Evolutionary conservation across 129 eudicot genomes (phyloP), one percentile per base, ranked within the genome.

Genomic region (Helichrysum umbraculigerum): DNA sequence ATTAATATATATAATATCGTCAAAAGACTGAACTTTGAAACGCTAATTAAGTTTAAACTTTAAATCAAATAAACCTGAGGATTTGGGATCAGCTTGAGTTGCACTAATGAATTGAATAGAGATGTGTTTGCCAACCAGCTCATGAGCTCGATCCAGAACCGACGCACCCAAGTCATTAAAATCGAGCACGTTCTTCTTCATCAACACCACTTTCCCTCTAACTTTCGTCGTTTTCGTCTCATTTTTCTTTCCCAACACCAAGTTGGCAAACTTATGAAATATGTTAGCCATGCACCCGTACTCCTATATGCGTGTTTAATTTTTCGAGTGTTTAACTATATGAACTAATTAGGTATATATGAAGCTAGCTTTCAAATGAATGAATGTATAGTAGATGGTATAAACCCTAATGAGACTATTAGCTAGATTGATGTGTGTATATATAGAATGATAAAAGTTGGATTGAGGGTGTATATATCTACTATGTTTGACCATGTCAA

Each of bases 71-170:
- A 32, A 68, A 70, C 76, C 82, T 60, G 76, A 34, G 17, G 82
- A 44, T 19, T 12, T 35, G 1, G 16, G 21, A 35, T 76, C 82
- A 25, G 73, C 62, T 34, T 72, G 82, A 58, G 68, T 70, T 14
- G 76, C 73, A 66, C 87, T 76, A 64, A 84, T 68, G 73, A 84
- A 82, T 30, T 84, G 87, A 5, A 84, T 73, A 17, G 87, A 76
- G 57, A 84, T 79, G 58, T 76, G 73, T 62, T 71, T 66, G 16
- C 87, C 87, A 0, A 76, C 35, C n/a, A 84, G 20, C 84, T 84
- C 87, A 76, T 72, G 75, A 80, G 77, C 69, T 25, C 68, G 63
- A 72, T 83, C 86, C 6, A 78, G 32, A 69, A 78, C 28, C 14
- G 81, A 51, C 2, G 81, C 81, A 4, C 73, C 81, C 10, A 21